Base-by-base conservation (phyloP, 768 basidiomycete species). In the Collybia sordida region DNA sequence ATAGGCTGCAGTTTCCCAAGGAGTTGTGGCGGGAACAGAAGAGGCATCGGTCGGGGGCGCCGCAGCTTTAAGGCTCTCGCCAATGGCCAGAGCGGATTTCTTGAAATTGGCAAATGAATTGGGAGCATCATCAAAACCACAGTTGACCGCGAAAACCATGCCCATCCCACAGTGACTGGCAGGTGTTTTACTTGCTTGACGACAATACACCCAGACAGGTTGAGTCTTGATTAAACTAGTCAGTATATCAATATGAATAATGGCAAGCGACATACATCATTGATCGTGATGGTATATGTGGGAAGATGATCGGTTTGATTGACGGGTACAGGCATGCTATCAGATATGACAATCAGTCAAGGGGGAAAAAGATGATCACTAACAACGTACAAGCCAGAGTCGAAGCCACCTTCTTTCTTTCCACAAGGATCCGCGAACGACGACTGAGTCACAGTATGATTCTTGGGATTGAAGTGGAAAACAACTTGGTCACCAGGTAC, bases 131-230 rank as follows among this genome's bases (percentile, higher is more conserved):
- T 78, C 78, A 2, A 67, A 56, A 31, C 79, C 80, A 64, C 81
- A 82, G 66, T 86, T 85, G 60, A 85, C 74, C 17, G 81, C 77
- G 60, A 85, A 84, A 37, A 86, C 81, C 83, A 86, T 85, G 57
- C 83, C 83, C 52, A 66, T 57, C 47, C 82, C 81, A 56, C 85
- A 85, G 63, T 86, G 84, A 50, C 72, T 76, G 28, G 63, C 69
- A 4, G 81, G 68, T 2, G 77, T 79, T 35, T 72, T 68, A 37
- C 67, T 72, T 45, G 68, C 78, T 56, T 85, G 83, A 37, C 64
- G 66, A 61, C 84, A 85, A 69, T 77, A 78, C 3, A 83, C 68
- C 84, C 83, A 85, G 31, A 82, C 66, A 3, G 83, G 82, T 31
- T 73, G 57, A 6, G 78, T 81, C 81, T 82, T 31, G 48, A 4